Evolutionary conservation across 1,284 basidiomycete species (phyloP), one percentile per base, ranked within the genome.

Genomic region (Ceratobasidium sp.): DNA sequence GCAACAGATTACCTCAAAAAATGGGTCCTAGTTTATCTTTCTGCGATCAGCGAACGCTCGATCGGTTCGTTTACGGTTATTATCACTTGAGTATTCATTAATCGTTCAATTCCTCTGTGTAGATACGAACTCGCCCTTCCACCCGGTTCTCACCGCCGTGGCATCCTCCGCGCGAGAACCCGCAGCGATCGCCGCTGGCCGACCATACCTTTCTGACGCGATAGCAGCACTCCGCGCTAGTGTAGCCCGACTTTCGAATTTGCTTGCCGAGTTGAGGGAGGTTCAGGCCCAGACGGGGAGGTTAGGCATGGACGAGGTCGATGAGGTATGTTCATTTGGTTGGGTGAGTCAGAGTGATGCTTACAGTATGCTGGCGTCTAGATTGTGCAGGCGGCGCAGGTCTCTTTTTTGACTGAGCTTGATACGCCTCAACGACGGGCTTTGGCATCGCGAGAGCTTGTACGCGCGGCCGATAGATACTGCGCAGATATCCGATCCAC

Each of bases 141-240:
- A 57, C n/a, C 67, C 67, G 21, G 67, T 70, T 2, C 63, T 73
- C 2, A 72, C 58, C 3, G 62, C 59, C 2, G 70, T 70, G 16
- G 58, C 70, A 23, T 71, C 70, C n/a, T 52, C 54, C 23, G 62
- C 55, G 3, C 58, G 73, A 35, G 67, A 75, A 72, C 70, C 67
- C 30, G 70, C 76, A 23, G 74, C 77, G 14, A 73, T 76, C 41
- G 71, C 74, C 14, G 59, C 64, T 0, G 74, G 77, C 4, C 87
- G 91, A 21, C 93, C 94, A 8, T 92, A 91, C 0, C 83, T 96
- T 11, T 91, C 92, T 4, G 89, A 93, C 74, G 87, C 89, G 0
- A 85, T 94, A 23, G 88, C 89, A 38, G 88, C 91, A 0, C 82
- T 96, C 41, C 86, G 87, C 66, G 85, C 87, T 71, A 82, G 92